A percentile compares a stretch with the other conserved stretches of the same genome.
Evolutionary conservation across 495 filamentous ascomycete species (phyloP).

Genomic region (Parathielavia hyrcaniae): DNA sequence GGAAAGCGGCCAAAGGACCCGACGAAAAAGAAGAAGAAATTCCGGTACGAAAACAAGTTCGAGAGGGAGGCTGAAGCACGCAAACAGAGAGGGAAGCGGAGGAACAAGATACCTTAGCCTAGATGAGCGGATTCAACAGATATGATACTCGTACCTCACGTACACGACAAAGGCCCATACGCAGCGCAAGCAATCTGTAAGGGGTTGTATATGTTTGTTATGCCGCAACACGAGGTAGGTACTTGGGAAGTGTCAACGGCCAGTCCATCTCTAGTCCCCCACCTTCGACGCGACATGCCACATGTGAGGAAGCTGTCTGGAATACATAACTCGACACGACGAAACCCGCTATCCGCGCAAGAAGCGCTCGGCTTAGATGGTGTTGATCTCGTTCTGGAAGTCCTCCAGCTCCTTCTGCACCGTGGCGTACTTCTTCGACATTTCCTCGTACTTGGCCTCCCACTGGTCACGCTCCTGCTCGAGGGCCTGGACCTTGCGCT

Average conservation of each 20-base stretch:
- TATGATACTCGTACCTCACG: not conserved
- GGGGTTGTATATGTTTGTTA: slow-evolving; percentile 13
- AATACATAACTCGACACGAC: slow-evolving; percentile 13
- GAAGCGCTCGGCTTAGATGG: slow-evolving; percentile 56
- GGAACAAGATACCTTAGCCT: slow-evolving; percentile 25
- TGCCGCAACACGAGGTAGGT: slow-evolving; percentile 9
- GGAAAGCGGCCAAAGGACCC: slow-evolving; percentile 48
- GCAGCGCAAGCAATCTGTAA: not conserved
- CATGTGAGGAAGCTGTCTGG: not conserved
- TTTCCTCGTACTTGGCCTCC: slow-evolving; percentile 96
- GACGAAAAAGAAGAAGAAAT: slow-evolving; percentile 77
- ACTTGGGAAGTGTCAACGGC: slow-evolving; percentile 9
- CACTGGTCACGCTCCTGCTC: slow-evolving; percentile 82
- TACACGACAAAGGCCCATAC: not conserved
- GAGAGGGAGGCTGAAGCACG: slow-evolving; percentile 60
- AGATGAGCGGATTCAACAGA: not conserved
- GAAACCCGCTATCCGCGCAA: slow-evolving; percentile 3
- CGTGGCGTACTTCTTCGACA: slow-evolving; percentile 75
- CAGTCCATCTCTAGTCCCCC: slow-evolving; percentile 7
- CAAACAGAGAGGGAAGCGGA: slow-evolving; percentile 62
- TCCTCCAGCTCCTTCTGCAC: slow-evolving; percentile 88
- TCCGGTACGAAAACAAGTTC: slow-evolving; percentile 79
- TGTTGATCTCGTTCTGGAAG: slow-evolving; percentile 80
- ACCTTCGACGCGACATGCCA: slow-evolving; percentile 9
- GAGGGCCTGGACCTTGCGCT: slow-evolving; percentile 97